Conservation (phyloP, 2,329 filamentous ascomycete species). For the Pseudopithomyces maydicus region DNA sequence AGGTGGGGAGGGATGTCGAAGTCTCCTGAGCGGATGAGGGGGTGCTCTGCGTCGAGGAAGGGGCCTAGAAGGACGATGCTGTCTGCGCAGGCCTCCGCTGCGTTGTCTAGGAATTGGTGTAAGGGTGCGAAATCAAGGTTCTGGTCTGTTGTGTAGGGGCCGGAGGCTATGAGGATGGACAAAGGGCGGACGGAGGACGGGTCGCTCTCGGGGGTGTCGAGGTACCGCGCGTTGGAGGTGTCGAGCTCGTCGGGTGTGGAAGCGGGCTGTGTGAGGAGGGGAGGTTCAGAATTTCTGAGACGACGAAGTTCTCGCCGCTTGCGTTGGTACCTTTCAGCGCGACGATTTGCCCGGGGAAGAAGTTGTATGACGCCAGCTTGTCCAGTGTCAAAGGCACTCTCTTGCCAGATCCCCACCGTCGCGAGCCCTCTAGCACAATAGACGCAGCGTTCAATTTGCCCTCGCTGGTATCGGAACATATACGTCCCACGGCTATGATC, state of each 20-base stretch:
- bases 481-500: conserved; percentile 87
- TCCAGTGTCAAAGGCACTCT: conserved; percentile 81
- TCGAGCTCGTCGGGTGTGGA: conserved; percentile 70
- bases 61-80: conserved; percentile 81
- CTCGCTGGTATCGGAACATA: conserved; percentile 85
- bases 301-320: conserved; percentile 80
- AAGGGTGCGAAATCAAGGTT: conserved; percentile 90
- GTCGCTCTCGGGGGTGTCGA: conserved; percentile 63
- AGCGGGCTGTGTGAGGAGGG: conserved; percentile 74
- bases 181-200: conserved; percentile 64
- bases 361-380: conserved; percentile 71
- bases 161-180: conserved; percentile 77
- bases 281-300: conserved; percentile 74
- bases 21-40: conserved; percentile 70
- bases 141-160: conserved; percentile 90
- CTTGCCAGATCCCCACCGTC: conserved; percentile 79
- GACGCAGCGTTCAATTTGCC: conserved; percentile 86
- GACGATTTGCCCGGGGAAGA: conserved; percentile 95
- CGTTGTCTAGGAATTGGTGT: conserved; percentile 77
- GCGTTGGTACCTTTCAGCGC: conserved; percentile 86
- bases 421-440: conserved; percentile 84
- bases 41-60: conserved; percentile 91
- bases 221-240: conserved; percentile 70
- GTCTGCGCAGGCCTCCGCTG: conserved; percentile 76
- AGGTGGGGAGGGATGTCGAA: conserved; percentile 49